Conservation (phyloP, 805 yeast species). For the Yarrowia deformans region DNA sequence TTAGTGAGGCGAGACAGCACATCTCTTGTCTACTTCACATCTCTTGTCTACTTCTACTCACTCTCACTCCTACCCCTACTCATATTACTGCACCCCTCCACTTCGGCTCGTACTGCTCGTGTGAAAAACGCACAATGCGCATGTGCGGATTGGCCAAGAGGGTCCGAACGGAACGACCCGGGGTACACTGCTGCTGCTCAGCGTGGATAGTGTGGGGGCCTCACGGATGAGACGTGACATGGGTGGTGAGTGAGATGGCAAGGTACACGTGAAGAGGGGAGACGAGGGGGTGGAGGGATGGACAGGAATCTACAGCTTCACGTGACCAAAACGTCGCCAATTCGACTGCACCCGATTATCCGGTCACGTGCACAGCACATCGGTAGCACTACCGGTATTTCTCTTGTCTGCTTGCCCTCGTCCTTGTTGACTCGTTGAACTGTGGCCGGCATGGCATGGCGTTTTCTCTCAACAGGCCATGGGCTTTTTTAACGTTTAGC, state of each 20-base stretch:
- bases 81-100: not conserved
- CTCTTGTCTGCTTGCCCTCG: too few species aligned
- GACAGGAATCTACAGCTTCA: too few species aligned
- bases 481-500: not conserved
- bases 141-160: constrained; percentile 38
- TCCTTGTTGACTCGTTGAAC: too few species aligned
- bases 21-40: too few species aligned
- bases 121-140: constrained; percentile 29
- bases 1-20: too few species aligned
- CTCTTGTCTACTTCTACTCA: too few species aligned
- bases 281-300: too few species aligned
- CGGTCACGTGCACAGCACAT: too few species aligned
- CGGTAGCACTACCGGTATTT: too few species aligned
- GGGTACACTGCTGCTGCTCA: constrained; percentile 12
- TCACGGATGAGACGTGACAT: not conserved
- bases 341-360: too few species aligned
- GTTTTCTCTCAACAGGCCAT: constrained; percentile 3
- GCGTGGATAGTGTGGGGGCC: constrained; percentile 26
- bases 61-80: not conserved
- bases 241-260: not conserved
- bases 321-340: too few species aligned
- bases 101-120: constrained; percentile 18
- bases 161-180: constrained; percentile 21
- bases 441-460: not conserved
- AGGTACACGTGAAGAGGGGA: not conserved